Evolutionary conservation across 441 rosid genomes (phyloP), one percentile per base, ranked within the genome.

Genomic region (Isatis lusitanica): DNA sequence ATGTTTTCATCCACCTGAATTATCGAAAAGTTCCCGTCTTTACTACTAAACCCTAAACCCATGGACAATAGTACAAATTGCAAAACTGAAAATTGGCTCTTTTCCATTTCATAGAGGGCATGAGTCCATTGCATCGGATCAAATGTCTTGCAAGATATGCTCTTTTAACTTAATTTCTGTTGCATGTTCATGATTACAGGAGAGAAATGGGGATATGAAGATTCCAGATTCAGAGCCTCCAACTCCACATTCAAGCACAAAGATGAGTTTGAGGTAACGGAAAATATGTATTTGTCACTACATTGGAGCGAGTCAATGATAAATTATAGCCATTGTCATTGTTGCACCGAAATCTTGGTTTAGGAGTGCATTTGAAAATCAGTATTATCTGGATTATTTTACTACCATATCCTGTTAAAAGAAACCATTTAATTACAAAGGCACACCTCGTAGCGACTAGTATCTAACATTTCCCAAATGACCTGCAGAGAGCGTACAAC

Each of bases 181-280:
- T 81, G 50, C 46, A 11, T 73, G 73, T 73, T 74, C 44, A 26
- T 76, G 53, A 52, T 70, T 82, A 66, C 90, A 96, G 99, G 99
- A 92, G 63, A 90, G 88, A 83, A 88, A 88, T 83, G 97, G 90
- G 52, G 97, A 92, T 78, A 78, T 76, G 50, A 96, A 88, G 84
- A 78, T 85, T 83, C 97, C 87, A 74, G 98, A 94, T 78, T 91
- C 97, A 3, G 99, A 94, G 93, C 97, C 99, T 72, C 90, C 88
- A 71, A 94, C 98, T 78, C 98, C 98, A 73, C 88, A 80, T 82
- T 91, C 99, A 63, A 91, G 81, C 68, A 75, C 86, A 76, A 96
- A 88, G 84, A 88, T 90, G 90, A 80, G 89, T 78, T 73, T 84
- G 80, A 92, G 99, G 99, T 96, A 70, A 80, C 84, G 78, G 9